A percentile compares a stretch with the other conserved stretches of the same genome.
phyloP scores from a whole-genome alignment of 2,329 filamentous ascomycete species.

The Nothophoma quercina region DNA sequence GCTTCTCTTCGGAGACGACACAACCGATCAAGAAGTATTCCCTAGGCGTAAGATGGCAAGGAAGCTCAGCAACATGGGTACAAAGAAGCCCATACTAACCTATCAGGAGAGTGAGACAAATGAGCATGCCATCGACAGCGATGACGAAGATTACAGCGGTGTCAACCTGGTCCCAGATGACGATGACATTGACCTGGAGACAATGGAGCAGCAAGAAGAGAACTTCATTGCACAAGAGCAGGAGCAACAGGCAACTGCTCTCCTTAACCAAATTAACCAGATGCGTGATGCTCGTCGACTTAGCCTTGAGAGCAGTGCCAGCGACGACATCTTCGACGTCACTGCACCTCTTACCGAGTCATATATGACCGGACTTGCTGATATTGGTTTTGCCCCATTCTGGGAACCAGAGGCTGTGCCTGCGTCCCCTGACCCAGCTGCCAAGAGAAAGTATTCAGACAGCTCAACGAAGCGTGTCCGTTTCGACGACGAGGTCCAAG shows the following conservation, averaged over 20 bases:
- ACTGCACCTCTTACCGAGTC: constrained; percentile 36
- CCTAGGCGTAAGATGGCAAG: constrained; percentile 49
- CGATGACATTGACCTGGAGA: constrained; percentile 79
- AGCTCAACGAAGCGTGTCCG: constrained; percentile 70
- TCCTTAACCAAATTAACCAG: constrained; percentile 42
- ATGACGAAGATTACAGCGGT: constrained; percentile 67
- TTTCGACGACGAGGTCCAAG: constrained; percentile 70
- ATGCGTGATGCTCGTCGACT: constrained; percentile 45
- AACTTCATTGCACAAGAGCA: constrained; percentile 67
- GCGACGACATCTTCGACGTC: constrained; percentile 45
- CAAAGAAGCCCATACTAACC: constrained; percentile 46
- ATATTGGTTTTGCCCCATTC: constrained; percentile 46
- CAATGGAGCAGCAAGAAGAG: constrained; percentile 81
- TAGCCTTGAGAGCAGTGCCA: constrained; percentile 44
- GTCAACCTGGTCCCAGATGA: constrained; percentile 80
- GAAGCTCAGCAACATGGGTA: constrained; percentile 44
- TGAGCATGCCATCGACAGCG: constrained; percentile 49
- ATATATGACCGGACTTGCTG: constrained; percentile 36
- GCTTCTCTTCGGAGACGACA: constrained; percentile 46
- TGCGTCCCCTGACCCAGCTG: constrained; percentile 47
- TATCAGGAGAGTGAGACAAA: constrained; percentile 40
- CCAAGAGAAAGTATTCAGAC: constrained; percentile 48
- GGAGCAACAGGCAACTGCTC: constrained; percentile 37
- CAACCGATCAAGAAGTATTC: constrained; percentile 40
- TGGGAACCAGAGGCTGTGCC: constrained; percentile 53